Evolutionary conservation across 2,329 filamentous ascomycete genomes (phyloP).

Genomic region (Sporothrix luriei): DNA sequence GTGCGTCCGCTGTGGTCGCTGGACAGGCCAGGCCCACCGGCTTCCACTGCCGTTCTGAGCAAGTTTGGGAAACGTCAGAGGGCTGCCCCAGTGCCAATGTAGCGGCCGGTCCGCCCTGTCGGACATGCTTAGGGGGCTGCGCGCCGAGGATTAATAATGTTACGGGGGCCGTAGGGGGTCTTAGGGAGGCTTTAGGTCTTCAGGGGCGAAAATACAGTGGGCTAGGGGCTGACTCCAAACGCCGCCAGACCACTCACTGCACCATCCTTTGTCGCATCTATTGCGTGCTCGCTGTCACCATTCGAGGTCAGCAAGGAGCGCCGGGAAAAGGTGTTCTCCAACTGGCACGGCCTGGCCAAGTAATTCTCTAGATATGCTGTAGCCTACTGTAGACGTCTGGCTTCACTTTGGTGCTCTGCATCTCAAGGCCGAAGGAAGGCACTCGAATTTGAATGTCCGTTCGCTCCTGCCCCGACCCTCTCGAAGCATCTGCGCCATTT

Average conservation of each 20-base stretch:
- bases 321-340: too few species aligned
- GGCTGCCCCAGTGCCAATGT: neutral
- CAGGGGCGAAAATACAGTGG: neutral
- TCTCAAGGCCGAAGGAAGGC: neutral
- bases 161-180: neutral
- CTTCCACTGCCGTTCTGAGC: constrained; percentile 24
- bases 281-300: constrained; percentile 17
- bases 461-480: neutral
- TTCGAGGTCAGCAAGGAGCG: too few species aligned
- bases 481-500: constrained; percentile 19
- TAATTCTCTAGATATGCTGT: too few species aligned
- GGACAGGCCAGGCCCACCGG: neutral
- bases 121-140: neutral
- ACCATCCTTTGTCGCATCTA: constrained; percentile 16
- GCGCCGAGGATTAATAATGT: constrained; percentile 14
- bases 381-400: neutral
- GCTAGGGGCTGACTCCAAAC: neutral
- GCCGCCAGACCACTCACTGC: neutral
- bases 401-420: neutral
- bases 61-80: constrained; percentile 27
- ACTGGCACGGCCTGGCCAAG: too few species aligned
- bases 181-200: neutral
- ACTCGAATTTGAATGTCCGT: neutral
- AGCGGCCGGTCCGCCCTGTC: neutral
- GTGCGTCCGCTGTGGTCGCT: neutral